Evolutionary conservation across 768 basidiomycete genomes (phyloP), one percentile per base, ranked within the genome.

Genomic region (Epithele typhae): DNA sequence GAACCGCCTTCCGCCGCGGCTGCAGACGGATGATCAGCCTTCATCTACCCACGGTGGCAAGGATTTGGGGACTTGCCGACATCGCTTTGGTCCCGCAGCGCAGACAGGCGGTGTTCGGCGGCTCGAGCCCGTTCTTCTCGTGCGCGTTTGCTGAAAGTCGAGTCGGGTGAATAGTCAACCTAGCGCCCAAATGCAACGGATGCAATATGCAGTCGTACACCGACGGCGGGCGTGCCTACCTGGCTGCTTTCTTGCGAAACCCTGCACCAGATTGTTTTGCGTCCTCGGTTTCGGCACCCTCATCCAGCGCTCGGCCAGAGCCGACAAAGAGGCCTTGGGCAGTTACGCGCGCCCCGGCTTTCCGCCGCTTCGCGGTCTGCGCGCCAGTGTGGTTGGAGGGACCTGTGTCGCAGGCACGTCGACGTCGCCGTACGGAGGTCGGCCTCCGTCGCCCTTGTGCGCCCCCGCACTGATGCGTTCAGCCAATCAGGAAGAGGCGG

Each of bases 111-210:
- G 18, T 68, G 71, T 64, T 92, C 86, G 6, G 77, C 78, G n/a
- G 88, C 89, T 27, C 80, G 53, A 1, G 87, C 88, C 46, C 88
- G 75, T 59, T 88, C 86, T 54, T 88, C 87, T 48, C 88, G 69
- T 12, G 87, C 89, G 25, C 84, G 75, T 61, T 88, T 88, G 61
- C 89, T 92, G 58, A 6, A 9, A 15, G 18, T 18, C 10, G 25
- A 19, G 35, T 11, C 14, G 22, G 10, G 21, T 21, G 21, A 36
- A 40, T 22, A 52, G 23, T 18, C 32, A 43, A 33, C n/a, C 12
- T 37, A 3, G 7, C 25, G 5, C 17, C 1, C 6, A 30, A 14
- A 15, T 23, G 10, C 25, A 18, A 34, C 12, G 15, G 2, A 3
- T 1, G 22, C 19, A 9, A 9, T 33, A 25, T n/a, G n/a, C n/a